Evolutionary conservation across 2,329 filamentous ascomycete species (phyloP), one percentile per base, ranked within the genome.

Genomic region (Ceratocystis cubensis): DNA sequence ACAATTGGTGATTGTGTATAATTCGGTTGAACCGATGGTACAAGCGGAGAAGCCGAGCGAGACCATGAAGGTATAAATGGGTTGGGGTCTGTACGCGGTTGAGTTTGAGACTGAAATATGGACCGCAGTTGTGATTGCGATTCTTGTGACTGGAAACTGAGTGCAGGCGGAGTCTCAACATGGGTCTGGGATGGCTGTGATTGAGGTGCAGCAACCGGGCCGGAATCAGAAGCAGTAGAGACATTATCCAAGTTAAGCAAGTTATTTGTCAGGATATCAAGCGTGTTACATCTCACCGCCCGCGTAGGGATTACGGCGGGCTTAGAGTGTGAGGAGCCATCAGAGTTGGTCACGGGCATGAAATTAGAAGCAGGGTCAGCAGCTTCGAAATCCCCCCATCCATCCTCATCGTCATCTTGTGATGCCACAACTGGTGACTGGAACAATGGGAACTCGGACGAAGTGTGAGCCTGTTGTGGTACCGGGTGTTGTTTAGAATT

Each of bases 311-410:
- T 30, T 50, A 48, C 15, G 13, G 57, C 15, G 13, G 57, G 10
- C 13, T 59, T 59, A 20, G 56, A 30, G 3, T 30, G 30, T 30
- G 56, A 17, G 13, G 5, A 25, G 48, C n/a, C 2, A 20, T 30
- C 10, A 17, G 56, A 20, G 56, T n/a, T 30, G 17, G 28, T n/a
- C 37, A 17, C 37, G 6, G 62, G 30, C 45, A 20, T 61, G 28
- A 33, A 57, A 3, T 45, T 37, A 7, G 62, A 53, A 48, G 44
- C 13, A 3, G 53, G 53, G 6, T 71, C 66, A 8, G 83, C 83
- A 57, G 81, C 79, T 73, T 88, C 85, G 71, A 88, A 88, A 66
- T 88, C 85, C 0, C 86, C 86, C 81, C 86, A 88, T 33, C 79
- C 82, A 71, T 87, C 84, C 65, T 86, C 82, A 2, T 82, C 82